A percentile compares a stretch with the other conserved stretches of the same genome.
These are phyloP conservation scores for Solanum chaucha DNA, from an alignment of 257 asterid species.

Conservation along the genomic window DNA sequence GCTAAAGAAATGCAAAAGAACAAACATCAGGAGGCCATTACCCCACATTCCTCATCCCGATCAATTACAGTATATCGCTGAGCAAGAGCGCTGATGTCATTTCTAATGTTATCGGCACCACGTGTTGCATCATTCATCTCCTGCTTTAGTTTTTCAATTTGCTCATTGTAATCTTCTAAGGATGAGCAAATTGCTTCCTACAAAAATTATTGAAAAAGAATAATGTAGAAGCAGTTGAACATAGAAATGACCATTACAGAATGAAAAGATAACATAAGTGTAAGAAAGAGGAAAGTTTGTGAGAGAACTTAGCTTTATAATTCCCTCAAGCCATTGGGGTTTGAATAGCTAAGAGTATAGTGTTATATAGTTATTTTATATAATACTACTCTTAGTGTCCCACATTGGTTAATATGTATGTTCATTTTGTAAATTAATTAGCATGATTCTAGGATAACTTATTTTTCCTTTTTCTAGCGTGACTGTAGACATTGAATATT, in stretches of 20 bases:
- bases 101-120: conserved; percentile 95
- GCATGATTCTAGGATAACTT: neutral
- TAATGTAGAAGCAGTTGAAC: neutral
- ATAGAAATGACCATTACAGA: neutral
- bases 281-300: neutral
- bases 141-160: conserved; percentile 88
- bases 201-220: conserved; percentile 1
- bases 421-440: neutral
- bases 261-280: neutral
- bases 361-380: neutral
- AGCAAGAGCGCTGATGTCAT: conserved; percentile 84
- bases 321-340: neutral
- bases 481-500: neutral
- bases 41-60: conserved; percentile 96
- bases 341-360: neutral
- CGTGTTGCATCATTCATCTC: conserved; percentile 98
- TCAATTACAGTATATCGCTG: conserved; percentile 82
- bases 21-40: conserved; percentile 28
- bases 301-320: neutral
- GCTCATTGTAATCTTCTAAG: conserved; percentile 90
- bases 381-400: neutral
- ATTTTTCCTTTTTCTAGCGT: neutral
- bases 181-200: conserved; percentile 97
- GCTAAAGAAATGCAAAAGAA: neutral
- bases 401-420: neutral